Evolutionary conservation across 2,329 filamentous ascomycete species (phyloP).

Genomic region (Camillea tinctor): DNA sequence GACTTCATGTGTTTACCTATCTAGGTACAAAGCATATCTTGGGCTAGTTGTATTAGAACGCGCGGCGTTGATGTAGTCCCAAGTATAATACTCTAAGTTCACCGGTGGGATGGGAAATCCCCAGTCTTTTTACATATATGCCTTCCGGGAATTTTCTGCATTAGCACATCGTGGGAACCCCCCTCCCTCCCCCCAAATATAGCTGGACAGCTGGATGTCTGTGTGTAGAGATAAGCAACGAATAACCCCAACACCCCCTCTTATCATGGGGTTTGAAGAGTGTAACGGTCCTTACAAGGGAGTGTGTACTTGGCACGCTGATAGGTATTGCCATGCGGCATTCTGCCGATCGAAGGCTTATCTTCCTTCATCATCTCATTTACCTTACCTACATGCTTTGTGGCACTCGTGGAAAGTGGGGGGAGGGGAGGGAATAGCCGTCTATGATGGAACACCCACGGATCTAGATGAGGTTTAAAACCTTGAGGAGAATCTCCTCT

Average conservation of each 20-base stretch:
- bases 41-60: too few species aligned
- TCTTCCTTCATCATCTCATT: neutral
- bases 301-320: neutral
- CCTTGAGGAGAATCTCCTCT: neutral
- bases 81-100: too few species aligned
- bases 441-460: neutral
- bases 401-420: neutral
- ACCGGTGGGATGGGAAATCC: too few species aligned
- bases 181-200: too few species aligned
- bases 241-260: neutral
- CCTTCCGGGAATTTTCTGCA: too few species aligned
- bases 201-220: neutral
- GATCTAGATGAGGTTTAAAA: neutral
- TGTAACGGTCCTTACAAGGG: neutral
- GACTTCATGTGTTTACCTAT: too few species aligned
- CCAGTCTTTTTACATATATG: too few species aligned
- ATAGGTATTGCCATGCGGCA: neutral
- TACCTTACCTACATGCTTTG: too few species aligned
- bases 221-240: neutral
- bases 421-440: neutral
- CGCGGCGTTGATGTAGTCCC: too few species aligned
- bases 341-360: neutral
- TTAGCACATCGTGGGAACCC: too few species aligned
- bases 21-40: too few species aligned
- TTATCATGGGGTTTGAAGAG: neutral